Evolutionary conservation across 805 yeast genomes (phyloP), one percentile per base, ranked within the genome.

Genomic region (Diddensiella santjacobensis): DNA sequence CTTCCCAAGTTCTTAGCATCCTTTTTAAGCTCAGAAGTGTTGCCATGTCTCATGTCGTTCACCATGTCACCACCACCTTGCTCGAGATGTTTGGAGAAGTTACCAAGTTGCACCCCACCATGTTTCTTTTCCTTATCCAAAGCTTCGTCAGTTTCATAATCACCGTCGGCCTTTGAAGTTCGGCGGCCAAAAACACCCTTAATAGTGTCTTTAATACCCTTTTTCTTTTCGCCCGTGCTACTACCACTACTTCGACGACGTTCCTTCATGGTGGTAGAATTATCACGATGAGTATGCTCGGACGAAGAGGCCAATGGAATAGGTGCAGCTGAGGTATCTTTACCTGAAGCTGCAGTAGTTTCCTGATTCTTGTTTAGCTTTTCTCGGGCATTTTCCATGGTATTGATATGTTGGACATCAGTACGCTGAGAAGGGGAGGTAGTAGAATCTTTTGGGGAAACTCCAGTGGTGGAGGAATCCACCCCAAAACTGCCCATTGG

Each of bases 101-200:
- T n/a, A 17, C 38, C 38, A 35, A 17, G 18, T 17, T 35, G 38
- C 6, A 35, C 38, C 6, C 38, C 38, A 35, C 38, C 38, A 6
- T 35, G 38, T 20, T 17, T 10, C 20, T 23, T 41, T 43, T 41
- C 44, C 41, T 22, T 24, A 10, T 13, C 44, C n/a, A 41, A 15
- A 22, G 17, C 42, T 10, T 11, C 6, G 20, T 24, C 41, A 26
- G 22, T 26, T 3, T 26, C 44, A 10, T 22, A 23, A 15, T 35
- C 38, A 35, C 20, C 38, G 18, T 35, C 38, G 10, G 38, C 38
- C 5, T n/a, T 3, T 23, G 31, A 26, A 23, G 22, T 23, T 15
- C 24, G 3, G 6, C 45, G 23, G 19, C 26, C 31, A 24, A 47
- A 47, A n/a, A 47, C 50, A 19, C 50, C 50, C 40, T 36, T 37